A percentile compares a stretch with the other conserved stretches of the same genome.
These are phyloP conservation scores for Candida easanensis DNA, from an alignment of 805 yeast genomes.

Conservation along the genomic window DNA sequence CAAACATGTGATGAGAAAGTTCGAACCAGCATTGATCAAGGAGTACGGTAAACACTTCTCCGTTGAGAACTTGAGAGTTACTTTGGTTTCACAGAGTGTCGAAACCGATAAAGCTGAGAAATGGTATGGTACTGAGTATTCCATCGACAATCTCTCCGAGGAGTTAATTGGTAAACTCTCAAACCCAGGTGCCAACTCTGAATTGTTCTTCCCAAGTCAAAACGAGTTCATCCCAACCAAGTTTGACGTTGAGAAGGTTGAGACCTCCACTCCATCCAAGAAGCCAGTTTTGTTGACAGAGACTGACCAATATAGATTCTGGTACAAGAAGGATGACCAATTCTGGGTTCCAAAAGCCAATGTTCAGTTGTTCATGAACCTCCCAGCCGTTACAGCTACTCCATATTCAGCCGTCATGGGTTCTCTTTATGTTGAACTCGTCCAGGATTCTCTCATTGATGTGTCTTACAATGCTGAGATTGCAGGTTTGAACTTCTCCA, in stretches of 20 bases:
- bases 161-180: conserved; percentile 36
- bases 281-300: conserved; percentile 63
- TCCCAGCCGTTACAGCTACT: conserved; percentile 61
- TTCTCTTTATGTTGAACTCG: conserved; percentile 61
- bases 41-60: conserved; percentile 48
- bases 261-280: conserved; percentile 33
- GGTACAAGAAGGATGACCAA: conserved; percentile 90
- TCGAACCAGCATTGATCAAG: conserved; percentile 50
- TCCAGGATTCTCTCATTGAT: conserved; percentile 75
- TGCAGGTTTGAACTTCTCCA: conserved; percentile 65
- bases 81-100: conserved; percentile 51
- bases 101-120: conserved; percentile 56
- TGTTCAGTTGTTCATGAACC: conserved; percentile 59
- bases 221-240: conserved; percentile 82
- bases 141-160: conserved; percentile 41
- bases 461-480: conserved; percentile 79
- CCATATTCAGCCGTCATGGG: conserved; percentile 57
- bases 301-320: conserved; percentile 52
- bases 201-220: conserved; percentile 61
- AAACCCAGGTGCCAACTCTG: conserved; percentile 29
- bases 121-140: conserved; percentile 91
- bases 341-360: conserved; percentile 87
- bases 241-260: conserved; percentile 55
- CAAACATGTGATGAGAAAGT: conserved; percentile 53
- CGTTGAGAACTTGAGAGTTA: conserved; percentile 58